Evolutionary conservation across 2,329 filamentous ascomycete species (phyloP).

Genomic region (Fusarium longipes): DNA sequence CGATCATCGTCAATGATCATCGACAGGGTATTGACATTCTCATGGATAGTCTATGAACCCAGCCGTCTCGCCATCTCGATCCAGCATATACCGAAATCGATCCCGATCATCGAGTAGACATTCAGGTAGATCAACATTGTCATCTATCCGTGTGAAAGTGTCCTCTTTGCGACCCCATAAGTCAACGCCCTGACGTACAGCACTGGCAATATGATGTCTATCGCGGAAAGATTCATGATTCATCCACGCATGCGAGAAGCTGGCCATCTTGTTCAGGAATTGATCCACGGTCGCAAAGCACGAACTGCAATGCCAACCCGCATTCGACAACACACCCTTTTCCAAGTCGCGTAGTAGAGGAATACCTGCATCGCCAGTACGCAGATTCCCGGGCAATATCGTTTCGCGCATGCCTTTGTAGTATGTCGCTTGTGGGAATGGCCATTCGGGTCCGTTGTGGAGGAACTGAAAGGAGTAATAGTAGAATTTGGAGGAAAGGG

Average conservation of each 20-base stretch:
- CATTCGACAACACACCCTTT: slow-evolving; percentile 59
- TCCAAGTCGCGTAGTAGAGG: slow-evolving; percentile 55
- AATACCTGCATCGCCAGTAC: slow-evolving; percentile 58
- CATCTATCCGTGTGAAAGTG: slow-evolving; percentile 60
- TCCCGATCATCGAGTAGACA: slow-evolving; percentile 56
- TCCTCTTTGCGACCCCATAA: slow-evolving; percentile 64
- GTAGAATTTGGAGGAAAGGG: slow-evolving; percentile 64
- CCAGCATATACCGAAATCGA: slow-evolving; percentile 59
- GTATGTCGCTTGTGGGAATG: slow-evolving; percentile 69
- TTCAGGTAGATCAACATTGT: slow-evolving; percentile 64
- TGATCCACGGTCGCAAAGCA: slow-evolving; percentile 68
- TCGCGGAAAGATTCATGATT: slow-evolving; percentile 63
- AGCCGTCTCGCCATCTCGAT: slow-evolving; percentile 59
- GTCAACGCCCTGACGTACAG: slow-evolving; percentile 64
- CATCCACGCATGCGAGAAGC: slow-evolving; percentile 66
- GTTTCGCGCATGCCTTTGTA: slow-evolving; percentile 59
- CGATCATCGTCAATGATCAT: neutral
- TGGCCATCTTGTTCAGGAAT: slow-evolving; percentile 66
- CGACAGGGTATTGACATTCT: neutral
- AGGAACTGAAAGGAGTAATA: slow-evolving; percentile 69
- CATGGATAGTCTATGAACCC: slow-evolving; percentile 61
- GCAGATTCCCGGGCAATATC: slow-evolving; percentile 64
- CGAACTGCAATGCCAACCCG: slow-evolving; percentile 71
- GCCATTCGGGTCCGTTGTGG: slow-evolving; percentile 57
- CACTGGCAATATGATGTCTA: slow-evolving; percentile 59